Evolutionary conservation across 108 stramenopile genomes (phyloP).

Genomic region (Skeletonema menzelii): DNA sequence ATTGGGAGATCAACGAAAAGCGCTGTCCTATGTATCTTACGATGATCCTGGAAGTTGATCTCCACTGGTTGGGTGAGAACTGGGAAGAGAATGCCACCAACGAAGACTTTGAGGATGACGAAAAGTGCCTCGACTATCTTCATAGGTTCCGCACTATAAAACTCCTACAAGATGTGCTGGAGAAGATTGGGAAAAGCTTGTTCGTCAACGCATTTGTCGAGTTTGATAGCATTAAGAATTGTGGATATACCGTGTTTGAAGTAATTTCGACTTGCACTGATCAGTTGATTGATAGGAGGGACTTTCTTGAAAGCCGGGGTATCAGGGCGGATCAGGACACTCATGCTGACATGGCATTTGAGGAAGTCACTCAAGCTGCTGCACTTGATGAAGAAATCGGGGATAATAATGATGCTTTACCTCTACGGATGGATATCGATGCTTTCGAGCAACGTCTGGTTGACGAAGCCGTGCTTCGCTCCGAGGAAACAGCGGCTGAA

Average conservation of each 20-base stretch:
- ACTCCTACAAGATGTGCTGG: background rate
- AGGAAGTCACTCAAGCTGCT: background rate
- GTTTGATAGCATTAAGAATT: conserved; percentile 4
- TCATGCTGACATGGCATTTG: background rate
- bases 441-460: conserved; percentile 2
- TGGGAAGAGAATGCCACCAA: conserved; percentile 10
- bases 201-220: background rate
- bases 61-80: conserved; percentile 4
- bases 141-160: conserved; percentile 2
- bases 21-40: conserved; percentile 8
- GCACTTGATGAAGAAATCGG: background rate
- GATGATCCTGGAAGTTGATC: conserved; percentile 3
- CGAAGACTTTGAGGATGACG: conserved; percentile 9
- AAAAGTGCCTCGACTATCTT: conserved; percentile 6
- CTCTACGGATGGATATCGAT: background rate
- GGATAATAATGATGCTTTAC: background rate
- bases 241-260: background rate
- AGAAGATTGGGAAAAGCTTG: background rate
- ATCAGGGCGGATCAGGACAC: background rate
- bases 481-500: background rate
- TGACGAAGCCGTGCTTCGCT: background rate
- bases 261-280: conserved; percentile 4
- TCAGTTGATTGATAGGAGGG: conserved; percentile 5
- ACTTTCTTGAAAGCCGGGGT: background rate
- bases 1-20: conserved; percentile 8